phyloP scores from a whole-genome alignment of 2,329 filamentous ascomycete species.

The Aureobasidium vineae region DNA sequence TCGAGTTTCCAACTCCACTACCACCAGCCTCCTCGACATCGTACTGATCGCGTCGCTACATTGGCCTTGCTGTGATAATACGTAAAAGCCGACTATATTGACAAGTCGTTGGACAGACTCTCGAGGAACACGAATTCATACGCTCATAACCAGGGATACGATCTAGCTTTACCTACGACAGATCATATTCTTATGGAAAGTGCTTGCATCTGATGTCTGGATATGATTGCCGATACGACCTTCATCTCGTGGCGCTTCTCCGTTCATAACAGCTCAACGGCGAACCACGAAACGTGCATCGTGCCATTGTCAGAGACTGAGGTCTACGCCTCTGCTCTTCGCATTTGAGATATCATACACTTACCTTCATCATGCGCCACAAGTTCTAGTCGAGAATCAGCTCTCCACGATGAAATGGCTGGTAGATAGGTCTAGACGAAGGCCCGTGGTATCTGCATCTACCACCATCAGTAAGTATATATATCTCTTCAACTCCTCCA shows the following conservation, averaged over 20 bases:
- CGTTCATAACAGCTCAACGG: conserved; percentile 1
- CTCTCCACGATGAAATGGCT: no score
- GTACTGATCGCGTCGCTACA: background rate
- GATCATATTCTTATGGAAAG: background rate
- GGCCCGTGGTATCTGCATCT: background rate
- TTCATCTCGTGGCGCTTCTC: background rate
- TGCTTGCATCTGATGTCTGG: background rate
- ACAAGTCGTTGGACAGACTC: background rate
- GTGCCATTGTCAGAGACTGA: conserved; percentile 4
- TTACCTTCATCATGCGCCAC: background rate
- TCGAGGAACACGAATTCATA: background rate
- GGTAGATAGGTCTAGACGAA: background rate
- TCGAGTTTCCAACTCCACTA: background rate
- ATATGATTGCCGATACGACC: background rate
- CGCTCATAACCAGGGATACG: background rate
- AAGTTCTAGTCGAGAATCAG: background rate
- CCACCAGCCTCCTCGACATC: conserved; percentile 2
- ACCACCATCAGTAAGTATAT: background rate
- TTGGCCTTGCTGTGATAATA: background rate
- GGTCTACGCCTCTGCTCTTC: background rate
- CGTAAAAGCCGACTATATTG: no score
- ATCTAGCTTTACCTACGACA: background rate
- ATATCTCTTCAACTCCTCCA: background rate
- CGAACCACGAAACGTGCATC: conserved; percentile 13
- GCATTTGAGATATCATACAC: background rate